Evolutionary conservation across 2,329 filamentous ascomycete genomes (phyloP), one percentile per base, ranked within the genome.

Genomic region (Ophiosphaerella herpotricha): DNA sequence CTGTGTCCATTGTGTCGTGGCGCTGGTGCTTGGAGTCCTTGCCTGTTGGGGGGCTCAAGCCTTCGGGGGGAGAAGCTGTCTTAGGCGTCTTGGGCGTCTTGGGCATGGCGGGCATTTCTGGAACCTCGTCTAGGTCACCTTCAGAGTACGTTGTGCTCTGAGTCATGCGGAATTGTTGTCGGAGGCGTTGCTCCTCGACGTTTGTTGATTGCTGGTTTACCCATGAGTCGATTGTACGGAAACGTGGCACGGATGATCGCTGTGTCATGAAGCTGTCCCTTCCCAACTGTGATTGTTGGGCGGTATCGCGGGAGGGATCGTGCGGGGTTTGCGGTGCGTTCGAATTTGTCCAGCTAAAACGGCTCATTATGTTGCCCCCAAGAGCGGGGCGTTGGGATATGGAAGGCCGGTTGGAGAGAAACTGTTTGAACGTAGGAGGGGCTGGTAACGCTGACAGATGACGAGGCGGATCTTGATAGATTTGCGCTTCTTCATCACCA

Each of bases 281-380:
- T 3, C 57, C 52, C 21, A 64, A 11, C 26, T 29, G 26, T 29
- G 26, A 29, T 11, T 29, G 26, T 8, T 29, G 26, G 29, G 58
- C 52, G 8, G 64, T 66, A 47, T 72, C 68, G 21, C 63, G 62
- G 2, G 46, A 56, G 5, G 64, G 48, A 16, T 71, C 70, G n/a
- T 67, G 62, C 0, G 73, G 72, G 11, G 73, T 74, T 48, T 73
- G 69, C 24, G 73, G 67, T 18, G 71, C 71, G 32, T 74, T 65
- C 1, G 71, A 72, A 43, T 75, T 74, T 5, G 72, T 75, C 72
- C 72, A 74, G 52, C 70, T 73, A 58, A 75, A 75, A 29, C 66
- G 52, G 44, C 64, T 68, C 37, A 61, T 52, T 46, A 71, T 68
- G 16, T 48, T 57, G 6, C 62, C 65, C 12, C 55, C 61, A 26